phyloP scores from a whole-genome alignment of 2,329 filamentous ascomycete species.

The Claviceps spartinae region DNA sequence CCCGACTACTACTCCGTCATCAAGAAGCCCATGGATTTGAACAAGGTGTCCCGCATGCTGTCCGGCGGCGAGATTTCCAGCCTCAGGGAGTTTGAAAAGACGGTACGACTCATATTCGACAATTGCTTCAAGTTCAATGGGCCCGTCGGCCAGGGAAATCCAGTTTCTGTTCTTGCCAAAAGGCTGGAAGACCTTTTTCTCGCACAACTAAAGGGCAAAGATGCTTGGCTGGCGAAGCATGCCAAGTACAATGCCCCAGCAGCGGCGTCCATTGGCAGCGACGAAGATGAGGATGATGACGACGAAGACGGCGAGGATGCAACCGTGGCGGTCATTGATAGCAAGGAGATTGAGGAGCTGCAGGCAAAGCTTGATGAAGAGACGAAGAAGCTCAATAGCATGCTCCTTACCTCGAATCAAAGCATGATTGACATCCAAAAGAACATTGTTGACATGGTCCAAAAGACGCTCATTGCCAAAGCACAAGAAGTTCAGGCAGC shows the following conservation, averaged over 20 bases:
- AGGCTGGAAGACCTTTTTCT: constrained; percentile 65
- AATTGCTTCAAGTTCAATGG: constrained; percentile 91
- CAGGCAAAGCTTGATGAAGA: constrained; percentile 40
- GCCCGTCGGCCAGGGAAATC: constrained; percentile 42
- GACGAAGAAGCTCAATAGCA: constrained; percentile 41
- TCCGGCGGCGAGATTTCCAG: constrained; percentile 65
- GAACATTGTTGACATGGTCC: constrained; percentile 49
- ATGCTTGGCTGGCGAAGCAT: constrained; percentile 66
- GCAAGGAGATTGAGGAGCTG: constrained; percentile 35
- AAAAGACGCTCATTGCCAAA: constrained; percentile 61
- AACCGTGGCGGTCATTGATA: constrained; percentile 28
- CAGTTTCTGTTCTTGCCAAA: constrained; percentile 59
- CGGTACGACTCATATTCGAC: constrained; percentile 68
- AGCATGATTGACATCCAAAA: constrained; percentile 42
- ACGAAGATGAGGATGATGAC: constrained; percentile 60
- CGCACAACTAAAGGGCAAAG: constrained; percentile 61
- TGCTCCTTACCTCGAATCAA: constrained; percentile 38
- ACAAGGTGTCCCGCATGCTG: constrained; percentile 68
- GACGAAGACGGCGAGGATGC: constrained; percentile 38
- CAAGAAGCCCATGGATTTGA: constrained; percentile 92
- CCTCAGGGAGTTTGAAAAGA: constrained; percentile 73
- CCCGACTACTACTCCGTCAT: constrained; percentile 87
- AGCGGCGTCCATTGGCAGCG: constrained; percentile 49
- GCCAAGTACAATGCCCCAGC: constrained; percentile 41
- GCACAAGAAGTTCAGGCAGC: constrained; percentile 46